Base-by-base conservation (phyloP, 768 basidiomycete species). In the Lactarius sp. region DNA sequence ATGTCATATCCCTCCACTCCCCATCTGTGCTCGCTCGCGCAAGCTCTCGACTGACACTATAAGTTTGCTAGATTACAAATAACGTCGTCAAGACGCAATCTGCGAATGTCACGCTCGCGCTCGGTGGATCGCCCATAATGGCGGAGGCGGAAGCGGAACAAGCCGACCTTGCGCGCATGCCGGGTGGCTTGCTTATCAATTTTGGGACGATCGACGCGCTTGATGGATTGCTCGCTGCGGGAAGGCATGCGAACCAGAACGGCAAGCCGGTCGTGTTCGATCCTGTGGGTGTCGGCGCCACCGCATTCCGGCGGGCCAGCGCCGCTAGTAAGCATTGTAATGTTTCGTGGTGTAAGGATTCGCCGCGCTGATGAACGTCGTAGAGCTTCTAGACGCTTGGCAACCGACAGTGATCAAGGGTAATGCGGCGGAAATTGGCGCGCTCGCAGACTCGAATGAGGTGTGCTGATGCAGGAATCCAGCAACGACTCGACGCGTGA, bases 111-210 rank as follows among this genome's bases (percentile, higher is more conserved):
- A 96, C 94, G 2, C 80, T 98, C 6, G 92, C 93, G 0, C 70
- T 97, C 4, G 89, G 90, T 18, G 93, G 86, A 14, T 94, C 91
- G 63, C 95, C 95, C 0, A 94, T 98, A 71, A 98, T 98, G 95
- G 90, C 94, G 3, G 87, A 90, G 20, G 85, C 87, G 27, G 81
- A 87, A 0, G 78, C 81, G 62, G 95, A 98, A 72, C 93, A 94
- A 81, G 80, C 83, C 33, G 90, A 95, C 64, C 79, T 98, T 20
- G 78, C 84, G 59, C 76, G 77, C 39, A 80, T 86, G 52, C 81
- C 82, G 51, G 84, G 85, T 16, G 85, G 85, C 1, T 77, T 95
- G 18, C 79, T 98, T 5, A 78, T 97, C 64, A 97, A 98, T 73
- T 90, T 95, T 62, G 95, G 95, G 42, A 93, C 92, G 3, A 74